Evolutionary conservation across 2,329 filamentous ascomycete species (phyloP), one percentile per base, ranked within the genome.

Genomic region (Acrocalymma vagum): DNA sequence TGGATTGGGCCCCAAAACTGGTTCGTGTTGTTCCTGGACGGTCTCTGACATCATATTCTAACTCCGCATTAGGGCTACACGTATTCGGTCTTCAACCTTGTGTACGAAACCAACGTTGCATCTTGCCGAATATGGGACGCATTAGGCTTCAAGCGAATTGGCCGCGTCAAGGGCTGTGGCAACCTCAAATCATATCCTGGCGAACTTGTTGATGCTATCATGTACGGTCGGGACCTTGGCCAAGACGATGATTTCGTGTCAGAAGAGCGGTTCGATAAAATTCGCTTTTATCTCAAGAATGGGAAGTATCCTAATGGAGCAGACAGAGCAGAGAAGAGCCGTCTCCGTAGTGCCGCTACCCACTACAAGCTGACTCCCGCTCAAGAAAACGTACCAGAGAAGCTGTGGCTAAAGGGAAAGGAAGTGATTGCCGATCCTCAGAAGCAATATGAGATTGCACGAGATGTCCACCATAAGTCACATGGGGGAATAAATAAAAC

Each of bases 401-500:
- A 89, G 67, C 79, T 97, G 53, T 95, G 96, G 90, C 83, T 97
- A 61, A 96, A 96, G 72, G 93, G 93, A 65, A 97, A 97, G 72
- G 93, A 97, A 73, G 93, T 99, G 45, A 89, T 99, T 48, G 88
- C 89, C 17, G 92, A 96, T 69, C 90, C 91, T 9, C 84, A 88
- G 60, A 83, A 85, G 53, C 94, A 99, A 75, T 95, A 95, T 69
- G 89, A 94, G 45, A 94, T 97, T 58, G 90, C 92, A 9, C 80
- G 88, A 29, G 78, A 80, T 42, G 80, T 92, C 24, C 94, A 99
- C 71, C 78, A 84, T 37, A 72, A 78, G 42, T 80, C 86, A 27
- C 94, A 99, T 65, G 90, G 88, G 6, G 94, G 94, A 35, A 97
- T 97, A 78, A 99, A 99, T 78, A 96, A 96, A 76, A 97, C 93